These are phyloP conservation scores for Teratosphaeria pseudoeucalypti DNA, from an alignment of 2,329 filamentous ascomycete genomes.

Conservation along the genomic window DNA sequence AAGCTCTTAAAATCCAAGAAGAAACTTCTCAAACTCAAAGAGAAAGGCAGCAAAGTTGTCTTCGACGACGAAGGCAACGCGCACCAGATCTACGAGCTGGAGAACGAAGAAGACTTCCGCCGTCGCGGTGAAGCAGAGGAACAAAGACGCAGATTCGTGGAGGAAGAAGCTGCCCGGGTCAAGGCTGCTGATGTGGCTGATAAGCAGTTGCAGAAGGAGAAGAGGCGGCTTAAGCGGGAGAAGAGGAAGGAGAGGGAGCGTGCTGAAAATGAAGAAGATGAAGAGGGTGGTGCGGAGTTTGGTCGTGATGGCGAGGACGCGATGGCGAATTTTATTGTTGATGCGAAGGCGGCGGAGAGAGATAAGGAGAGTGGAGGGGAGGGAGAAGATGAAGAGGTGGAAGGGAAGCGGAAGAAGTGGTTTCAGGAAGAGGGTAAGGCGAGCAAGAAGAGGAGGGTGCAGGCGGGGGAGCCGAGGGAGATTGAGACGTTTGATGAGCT, in stretches of 20 bases:
- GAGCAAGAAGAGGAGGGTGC: not conserved
- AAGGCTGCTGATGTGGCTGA: constrained; percentile 68
- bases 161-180: constrained; percentile 61
- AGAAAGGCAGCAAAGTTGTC: constrained; percentile 71
- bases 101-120: constrained; percentile 72
- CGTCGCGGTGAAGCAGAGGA: constrained; percentile 63
- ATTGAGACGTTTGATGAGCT: constrained; percentile 72
- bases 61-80: constrained; percentile 88
- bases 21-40: constrained; percentile 82
- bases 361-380: constrained; percentile 26
- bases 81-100: constrained; percentile 78
- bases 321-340: constrained; percentile 29
- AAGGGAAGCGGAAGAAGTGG: constrained; percentile 63
- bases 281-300: constrained; percentile 14
- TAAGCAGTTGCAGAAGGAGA: constrained; percentile 69
- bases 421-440: constrained; percentile 51
- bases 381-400: constrained; percentile 37
- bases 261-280: constrained; percentile 32
- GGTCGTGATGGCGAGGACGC: constrained; percentile 8
- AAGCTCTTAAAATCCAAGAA: constrained; percentile 94
- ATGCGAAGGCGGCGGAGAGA: constrained; percentile 20
- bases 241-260: constrained; percentile 60
- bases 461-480: constrained; percentile 41
- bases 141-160: constrained; percentile 68
- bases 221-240: constrained; percentile 64